These are phyloP conservation scores for Coemansia sp. DNA, from an alignment of 192 early-diverging fungal species.

Conservation along the genomic window DNA sequence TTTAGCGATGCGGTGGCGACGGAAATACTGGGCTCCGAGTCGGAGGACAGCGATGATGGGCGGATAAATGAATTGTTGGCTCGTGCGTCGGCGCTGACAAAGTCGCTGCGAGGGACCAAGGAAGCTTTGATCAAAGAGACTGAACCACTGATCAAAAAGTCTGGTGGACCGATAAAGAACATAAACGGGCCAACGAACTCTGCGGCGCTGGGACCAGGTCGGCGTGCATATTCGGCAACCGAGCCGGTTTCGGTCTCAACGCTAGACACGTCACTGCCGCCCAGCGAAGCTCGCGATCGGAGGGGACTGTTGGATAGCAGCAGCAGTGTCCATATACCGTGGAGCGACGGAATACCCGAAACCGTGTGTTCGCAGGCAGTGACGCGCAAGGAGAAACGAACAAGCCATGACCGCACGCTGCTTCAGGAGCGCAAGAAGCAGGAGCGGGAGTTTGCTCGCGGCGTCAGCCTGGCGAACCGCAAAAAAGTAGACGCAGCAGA, in stretches of 20 bases:
- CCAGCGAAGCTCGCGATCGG: neutral
- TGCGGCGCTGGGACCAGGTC: neutral
- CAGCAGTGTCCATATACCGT: neutral
- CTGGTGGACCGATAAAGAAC: no score
- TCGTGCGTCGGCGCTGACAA: neutral
- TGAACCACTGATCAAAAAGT: no score
- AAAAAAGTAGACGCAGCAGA: conserved; percentile 14
- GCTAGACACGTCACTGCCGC: neutral
- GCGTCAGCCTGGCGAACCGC: conserved; percentile 12
- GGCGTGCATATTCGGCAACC: neutral
- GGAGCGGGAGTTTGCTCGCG: neutral
- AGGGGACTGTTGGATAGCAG: neutral
- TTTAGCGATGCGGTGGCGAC: conserved; percentile 25
- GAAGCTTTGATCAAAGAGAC: no score
- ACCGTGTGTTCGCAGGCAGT: neutral
- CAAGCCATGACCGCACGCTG: neutral
- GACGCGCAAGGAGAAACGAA: neutral
- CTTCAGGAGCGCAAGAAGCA: neutral
- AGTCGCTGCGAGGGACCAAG: neutral
- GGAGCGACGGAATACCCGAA: neutral
- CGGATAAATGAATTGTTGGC: neutral
- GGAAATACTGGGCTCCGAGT: conserved; percentile 19
- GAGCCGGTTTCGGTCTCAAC: neutral
- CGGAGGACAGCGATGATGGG: conserved; percentile 6
- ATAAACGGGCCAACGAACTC: no score